These are phyloP conservation scores for Aspergillus oerlinghausenensis DNA, from an alignment of 2,329 filamentous ascomycete species.

Conservation along the genomic window DNA sequence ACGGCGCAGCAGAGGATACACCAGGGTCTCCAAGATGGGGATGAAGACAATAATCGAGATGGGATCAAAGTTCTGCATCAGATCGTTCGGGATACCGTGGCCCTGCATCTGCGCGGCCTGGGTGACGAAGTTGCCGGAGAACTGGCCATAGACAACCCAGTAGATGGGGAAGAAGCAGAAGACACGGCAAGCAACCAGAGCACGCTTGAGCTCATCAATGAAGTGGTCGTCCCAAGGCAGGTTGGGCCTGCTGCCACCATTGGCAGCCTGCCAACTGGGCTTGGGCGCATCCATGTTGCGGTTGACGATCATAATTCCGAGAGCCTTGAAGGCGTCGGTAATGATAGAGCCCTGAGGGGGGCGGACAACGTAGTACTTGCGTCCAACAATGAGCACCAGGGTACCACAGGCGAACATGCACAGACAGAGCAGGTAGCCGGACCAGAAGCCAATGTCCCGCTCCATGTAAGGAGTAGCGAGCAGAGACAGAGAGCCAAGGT, in stretches of 20 bases:
- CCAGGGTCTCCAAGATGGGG: conserved; percentile 61
- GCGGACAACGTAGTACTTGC: conserved; percentile 44
- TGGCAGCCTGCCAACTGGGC: conserved; percentile 57
- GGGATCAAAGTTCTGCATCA: conserved; percentile 71
- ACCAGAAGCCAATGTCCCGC: conserved; percentile 61
- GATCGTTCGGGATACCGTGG: conserved; percentile 70
- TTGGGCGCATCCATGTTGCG: conserved; percentile 60
- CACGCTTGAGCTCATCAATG: conserved; percentile 66
- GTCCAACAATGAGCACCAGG: conserved; percentile 47
- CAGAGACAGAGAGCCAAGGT: conserved; percentile 64
- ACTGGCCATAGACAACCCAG: conserved; percentile 65
- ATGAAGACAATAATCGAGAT: conserved; percentile 72
- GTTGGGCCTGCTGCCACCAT: conserved; percentile 38
- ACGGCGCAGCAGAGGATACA: conserved; percentile 66
- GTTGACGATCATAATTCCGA: conserved; percentile 52
- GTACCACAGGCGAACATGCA: conserved; percentile 61
- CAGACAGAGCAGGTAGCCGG: conserved; percentile 59
- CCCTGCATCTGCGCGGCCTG: conserved; percentile 61
- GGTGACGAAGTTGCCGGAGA: conserved; percentile 63
- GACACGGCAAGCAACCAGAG: conserved; percentile 63
- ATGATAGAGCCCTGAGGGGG: conserved; percentile 61
- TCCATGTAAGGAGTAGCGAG: conserved; percentile 67
- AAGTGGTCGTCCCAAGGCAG: conserved; percentile 65
- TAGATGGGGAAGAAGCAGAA: conserved; percentile 67
- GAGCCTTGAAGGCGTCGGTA: conserved; percentile 59